Evolutionary conservation across 208 protist species (phyloP), one percentile per base, ranked within the genome.

Genomic region (Trypanosoma avium): DNA sequence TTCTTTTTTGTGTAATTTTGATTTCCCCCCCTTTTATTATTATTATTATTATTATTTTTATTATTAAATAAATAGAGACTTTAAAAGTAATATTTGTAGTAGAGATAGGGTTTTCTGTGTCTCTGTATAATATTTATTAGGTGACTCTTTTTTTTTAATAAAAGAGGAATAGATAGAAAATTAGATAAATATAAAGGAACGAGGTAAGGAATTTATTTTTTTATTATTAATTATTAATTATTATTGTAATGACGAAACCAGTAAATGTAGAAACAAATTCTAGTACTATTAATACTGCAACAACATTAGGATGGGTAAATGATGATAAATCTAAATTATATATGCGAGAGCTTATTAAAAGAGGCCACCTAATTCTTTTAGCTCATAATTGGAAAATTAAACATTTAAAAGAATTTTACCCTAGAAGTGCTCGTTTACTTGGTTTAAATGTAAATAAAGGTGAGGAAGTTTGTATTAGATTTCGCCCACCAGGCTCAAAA

Each of bases 381-480:
- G 57, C 64, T 6, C 81, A 78, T 8, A 66, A 73, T 12, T 96
- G 86, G 86, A 73, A 64, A 40, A 75, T 96, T 21, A 77, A 75
- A 7, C 32, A 68, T 15, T 57, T 93, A 48, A 89, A 85, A 46
- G 88, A 96, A 67, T 96, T 97, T 71, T 95, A 91, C 53, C 92
- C 92, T 2, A 77, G 84, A 27, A 77, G 79, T 29, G 61, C 73
- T 6, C 74, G 70, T 2, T 67, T 97, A 33, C 73, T 96, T 0
- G 92, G 92, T 2, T 71, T 96, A 15, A 97, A 97, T 65, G 71
- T 90, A 15, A 90, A 91, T 32, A 71, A 75, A 0, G 90, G 92
- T 33, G 67, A 80, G 13, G 86, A 93, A 59, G 77, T 97, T 4
- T 86, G 81, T 32, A 61, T 97, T 17, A 80, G 90, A 7, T 90